phyloP scores from a whole-genome alignment of 1,284 basidiomycete species.

The Cutaneotrichosporon sp. region DNA sequence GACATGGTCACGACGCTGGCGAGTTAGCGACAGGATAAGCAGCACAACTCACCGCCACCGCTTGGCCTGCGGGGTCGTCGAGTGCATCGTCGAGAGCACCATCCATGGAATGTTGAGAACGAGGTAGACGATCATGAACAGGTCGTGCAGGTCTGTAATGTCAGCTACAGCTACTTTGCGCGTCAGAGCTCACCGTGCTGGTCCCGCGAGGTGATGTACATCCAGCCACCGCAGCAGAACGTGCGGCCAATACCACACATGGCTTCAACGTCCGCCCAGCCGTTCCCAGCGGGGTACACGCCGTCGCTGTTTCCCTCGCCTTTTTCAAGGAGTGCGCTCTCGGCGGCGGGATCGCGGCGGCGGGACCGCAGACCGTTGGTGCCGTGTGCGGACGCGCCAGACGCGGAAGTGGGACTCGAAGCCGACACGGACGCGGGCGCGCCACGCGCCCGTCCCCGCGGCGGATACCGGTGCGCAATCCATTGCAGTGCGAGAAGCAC shows the following conservation, averaged over 20 bases:
- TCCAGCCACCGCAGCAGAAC: slow-evolving; percentile 77
- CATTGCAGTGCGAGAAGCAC: slow-evolving; percentile 69
- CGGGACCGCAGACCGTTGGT: slow-evolving; percentile 2
- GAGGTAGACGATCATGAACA: slow-evolving; percentile 82
- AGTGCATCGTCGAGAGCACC: slow-evolving; percentile 60
- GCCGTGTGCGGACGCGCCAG: neutral
- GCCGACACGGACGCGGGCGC: neutral
- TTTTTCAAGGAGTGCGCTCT: neutral
- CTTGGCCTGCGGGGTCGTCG: slow-evolving; percentile 10
- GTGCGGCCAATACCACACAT: slow-evolving; percentile 68
- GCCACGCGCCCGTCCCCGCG: neutral
- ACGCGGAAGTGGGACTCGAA: neutral
- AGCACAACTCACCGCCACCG: slow-evolving; percentile 8
- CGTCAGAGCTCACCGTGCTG: slow-evolving; percentile 34
- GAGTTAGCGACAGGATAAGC: neutral
- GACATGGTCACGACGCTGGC: neutral
- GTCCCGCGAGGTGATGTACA: slow-evolving; percentile 66
- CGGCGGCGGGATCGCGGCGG: neutral
- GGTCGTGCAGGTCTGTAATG: slow-evolving; percentile 67
- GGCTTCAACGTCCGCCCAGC: slow-evolving; percentile 49
- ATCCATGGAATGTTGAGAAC: slow-evolving; percentile 82
- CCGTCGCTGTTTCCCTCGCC: neutral
- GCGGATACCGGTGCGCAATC: slow-evolving; percentile 52
- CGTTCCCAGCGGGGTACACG: neutral
- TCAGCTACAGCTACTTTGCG: neutral